phyloP scores from a whole-genome alignment of 164 flowering plant genomes.

The Chimonanthus praecox region DNA sequence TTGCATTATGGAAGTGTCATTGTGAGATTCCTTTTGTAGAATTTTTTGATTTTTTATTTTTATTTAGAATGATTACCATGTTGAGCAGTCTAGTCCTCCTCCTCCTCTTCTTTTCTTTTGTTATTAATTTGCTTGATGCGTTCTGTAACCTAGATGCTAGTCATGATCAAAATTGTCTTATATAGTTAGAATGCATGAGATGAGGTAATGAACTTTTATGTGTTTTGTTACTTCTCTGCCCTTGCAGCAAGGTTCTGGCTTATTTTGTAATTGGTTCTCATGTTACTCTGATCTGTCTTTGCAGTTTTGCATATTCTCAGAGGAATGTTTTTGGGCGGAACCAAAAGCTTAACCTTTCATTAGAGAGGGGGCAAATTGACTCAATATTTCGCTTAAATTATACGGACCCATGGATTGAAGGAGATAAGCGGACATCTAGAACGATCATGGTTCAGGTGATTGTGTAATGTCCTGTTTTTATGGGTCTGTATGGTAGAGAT shows the following conservation, averaged over 20 bases:
- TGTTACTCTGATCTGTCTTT: constrained; percentile 16
- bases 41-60: too few species aligned
- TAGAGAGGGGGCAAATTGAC: constrained; percentile 95
- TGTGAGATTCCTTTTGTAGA: too few species aligned
- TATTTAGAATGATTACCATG: too few species aligned
- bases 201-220: background rate
- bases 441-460: constrained; percentile 88
- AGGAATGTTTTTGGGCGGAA: constrained; percentile 91
- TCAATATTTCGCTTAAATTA: constrained; percentile 85
- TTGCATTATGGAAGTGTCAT: too few species aligned
- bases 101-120: too few species aligned
- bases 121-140: too few species aligned
- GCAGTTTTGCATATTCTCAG: constrained; percentile 95
- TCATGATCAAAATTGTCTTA: too few species aligned
- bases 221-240: background rate
- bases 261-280: constrained; percentile 1
- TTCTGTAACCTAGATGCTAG: too few species aligned
- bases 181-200: too few species aligned
- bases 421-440: constrained; percentile 91
- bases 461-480: background rate
- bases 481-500: too few species aligned
- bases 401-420: constrained; percentile 98
- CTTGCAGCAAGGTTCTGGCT: background rate
- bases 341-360: constrained; percentile 85
- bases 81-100: too few species aligned